A percentile compares a stretch with the other conserved stretches of the same genome.
Evolutionary conservation across 108 stramenopile species (phyloP).

Genomic region (Phaeodactylum tricornutum): DNA sequence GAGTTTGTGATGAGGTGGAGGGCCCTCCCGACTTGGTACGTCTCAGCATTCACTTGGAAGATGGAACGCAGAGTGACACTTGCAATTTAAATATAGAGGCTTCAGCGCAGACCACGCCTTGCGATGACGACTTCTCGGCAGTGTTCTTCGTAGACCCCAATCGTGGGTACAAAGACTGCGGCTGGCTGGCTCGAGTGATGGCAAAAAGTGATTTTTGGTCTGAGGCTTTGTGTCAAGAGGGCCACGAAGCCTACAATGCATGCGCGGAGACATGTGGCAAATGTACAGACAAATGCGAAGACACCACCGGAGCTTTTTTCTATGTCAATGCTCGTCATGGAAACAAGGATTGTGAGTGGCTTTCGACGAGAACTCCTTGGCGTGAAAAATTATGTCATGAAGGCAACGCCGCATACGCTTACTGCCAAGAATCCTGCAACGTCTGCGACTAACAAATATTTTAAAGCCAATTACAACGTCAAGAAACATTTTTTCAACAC

Average conservation of each 20-base stretch:
- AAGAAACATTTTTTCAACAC: too few relatives aligned
- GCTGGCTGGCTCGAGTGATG: background rate
- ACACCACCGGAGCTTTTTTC: background rate
- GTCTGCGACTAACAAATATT: constrained; percentile 2
- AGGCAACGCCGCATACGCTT: background rate
- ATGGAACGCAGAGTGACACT: background rate
- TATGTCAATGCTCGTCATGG: background rate
- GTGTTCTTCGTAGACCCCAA: background rate
- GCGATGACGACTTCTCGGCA: constrained; percentile 4
- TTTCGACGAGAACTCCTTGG: background rate
- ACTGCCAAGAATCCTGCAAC: constrained; percentile 2
- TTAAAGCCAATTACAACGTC: too few relatives aligned
- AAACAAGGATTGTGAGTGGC: background rate
- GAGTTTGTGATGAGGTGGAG: background rate
- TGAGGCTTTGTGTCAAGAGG: background rate
- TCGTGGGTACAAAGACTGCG: background rate
- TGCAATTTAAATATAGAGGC: background rate
- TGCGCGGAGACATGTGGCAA: constrained; percentile 4
- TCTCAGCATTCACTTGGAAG: background rate
- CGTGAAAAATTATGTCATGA: background rate
- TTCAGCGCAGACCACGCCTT: background rate
- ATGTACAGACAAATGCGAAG: background rate
- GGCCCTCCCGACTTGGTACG: background rate
- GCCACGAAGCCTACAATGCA: background rate
- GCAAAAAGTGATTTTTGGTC: background rate